phyloP scores from a whole-genome alignment of 139 green algal species.

The Trebouxia sp. region DNA sequence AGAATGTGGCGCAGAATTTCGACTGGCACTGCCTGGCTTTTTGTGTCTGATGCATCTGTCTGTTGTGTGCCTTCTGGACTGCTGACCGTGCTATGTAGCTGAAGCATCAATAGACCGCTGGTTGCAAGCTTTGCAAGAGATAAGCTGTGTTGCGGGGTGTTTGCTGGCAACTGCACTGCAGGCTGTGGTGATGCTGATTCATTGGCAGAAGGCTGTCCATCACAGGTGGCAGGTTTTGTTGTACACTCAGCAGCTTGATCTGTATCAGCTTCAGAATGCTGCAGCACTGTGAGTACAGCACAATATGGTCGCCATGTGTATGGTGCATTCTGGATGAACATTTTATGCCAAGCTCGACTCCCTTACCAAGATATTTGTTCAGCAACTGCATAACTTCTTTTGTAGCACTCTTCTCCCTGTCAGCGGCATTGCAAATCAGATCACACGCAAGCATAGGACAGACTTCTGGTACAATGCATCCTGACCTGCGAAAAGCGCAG shows the following conservation, averaged over 20 bases:
- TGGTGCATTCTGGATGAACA: too few species aligned
- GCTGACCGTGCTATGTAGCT: not conserved
- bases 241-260: not conserved
- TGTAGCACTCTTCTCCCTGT: slow-evolving; percentile 31
- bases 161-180: too few species aligned
- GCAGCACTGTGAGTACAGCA: too few species aligned
- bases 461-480: not conserved
- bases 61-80: not conserved
- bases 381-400: not conserved
- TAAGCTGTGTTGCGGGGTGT: not conserved
- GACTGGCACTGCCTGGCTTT: not conserved
- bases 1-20: not conserved
- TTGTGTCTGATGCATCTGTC: not conserved
- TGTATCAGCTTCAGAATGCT: not conserved
- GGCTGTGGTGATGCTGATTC: not conserved
- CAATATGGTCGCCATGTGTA: too few species aligned
- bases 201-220: not conserved
- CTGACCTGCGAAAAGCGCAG: slow-evolving; percentile 13
- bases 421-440: not conserved
- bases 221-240: too few species aligned
- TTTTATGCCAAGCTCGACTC: too few species aligned
- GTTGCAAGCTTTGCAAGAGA: not conserved
- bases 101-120: not conserved
- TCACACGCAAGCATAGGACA: not conserved
- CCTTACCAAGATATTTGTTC: not conserved